Conservation (phyloP, 768 basidiomycete species). For the Asterophora lycoperdoides region DNA sequence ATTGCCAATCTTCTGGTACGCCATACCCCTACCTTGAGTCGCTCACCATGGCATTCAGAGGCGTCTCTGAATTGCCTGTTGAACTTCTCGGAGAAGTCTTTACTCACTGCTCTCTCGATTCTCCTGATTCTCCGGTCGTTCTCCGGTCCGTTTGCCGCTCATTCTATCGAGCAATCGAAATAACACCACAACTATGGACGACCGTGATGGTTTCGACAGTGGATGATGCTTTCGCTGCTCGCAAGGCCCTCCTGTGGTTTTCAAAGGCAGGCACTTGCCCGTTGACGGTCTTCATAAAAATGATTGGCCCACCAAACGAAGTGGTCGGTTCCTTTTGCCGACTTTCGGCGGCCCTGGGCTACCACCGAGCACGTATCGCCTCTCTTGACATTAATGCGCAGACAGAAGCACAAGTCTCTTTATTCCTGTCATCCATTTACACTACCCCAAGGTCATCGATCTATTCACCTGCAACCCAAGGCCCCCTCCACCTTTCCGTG, state of each 20-base stretch:
- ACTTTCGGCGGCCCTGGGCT: not conserved
- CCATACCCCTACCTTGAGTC: too few relatives aligned
- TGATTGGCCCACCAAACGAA: not conserved
- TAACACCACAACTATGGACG: conserved; percentile 30
- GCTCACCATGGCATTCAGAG: not conserved
- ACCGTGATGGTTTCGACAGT: conserved; percentile 19
- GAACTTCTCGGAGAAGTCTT: conserved; percentile 36
- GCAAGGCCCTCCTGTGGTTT: conserved; percentile 31
- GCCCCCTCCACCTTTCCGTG: not conserved
- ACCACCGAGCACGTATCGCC: conserved; percentile 10
- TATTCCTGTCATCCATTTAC: conserved; percentile 19
- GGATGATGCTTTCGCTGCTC: conserved; percentile 10
- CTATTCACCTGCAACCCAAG: not conserved
- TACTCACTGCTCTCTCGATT: conserved; percentile 19
- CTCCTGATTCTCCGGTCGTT: conserved; percentile 30
- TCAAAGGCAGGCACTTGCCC: conserved; percentile 22
- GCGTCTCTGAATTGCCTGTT: conserved; percentile 20
- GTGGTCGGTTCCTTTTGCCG: not conserved
- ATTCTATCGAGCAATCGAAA: conserved; percentile 24
- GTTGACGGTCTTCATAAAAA: conserved; percentile 20
- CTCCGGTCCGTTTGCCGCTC: conserved; percentile 27
- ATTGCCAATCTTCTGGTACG: not conserved
- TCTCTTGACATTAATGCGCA: conserved; percentile 16
- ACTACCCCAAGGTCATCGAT: conserved; percentile 1
- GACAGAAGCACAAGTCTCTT: conserved; percentile 18